Conservation (phyloP, 2,329 filamentous ascomycete genomes). For the Trichophyton schoenleinii region DNA sequence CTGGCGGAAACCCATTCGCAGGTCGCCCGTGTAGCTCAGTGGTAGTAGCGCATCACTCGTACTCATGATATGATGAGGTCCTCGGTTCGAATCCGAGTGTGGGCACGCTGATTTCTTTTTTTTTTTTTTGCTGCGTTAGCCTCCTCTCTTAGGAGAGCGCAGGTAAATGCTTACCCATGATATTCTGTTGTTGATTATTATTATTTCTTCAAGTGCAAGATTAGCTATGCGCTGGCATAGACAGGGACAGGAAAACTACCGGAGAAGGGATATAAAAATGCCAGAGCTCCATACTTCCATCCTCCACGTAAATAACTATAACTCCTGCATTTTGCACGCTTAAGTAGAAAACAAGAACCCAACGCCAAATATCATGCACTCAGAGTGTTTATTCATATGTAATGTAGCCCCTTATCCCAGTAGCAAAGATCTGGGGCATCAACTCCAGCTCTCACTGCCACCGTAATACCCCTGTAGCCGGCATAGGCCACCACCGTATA, state of each 20-base stretch:
- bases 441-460: not conserved
- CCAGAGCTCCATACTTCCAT: not conserved
- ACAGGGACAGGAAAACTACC: not conserved
- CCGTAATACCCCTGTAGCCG: not conserved
- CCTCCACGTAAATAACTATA: not conserved
- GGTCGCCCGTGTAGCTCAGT: slow-evolving; percentile 4
- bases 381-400: not conserved
- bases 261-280: not conserved
- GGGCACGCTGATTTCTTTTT: not conserved
- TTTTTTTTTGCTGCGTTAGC: not conserved
- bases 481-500: too few species aligned
- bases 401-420: not conserved
- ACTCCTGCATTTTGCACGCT: not conserved
- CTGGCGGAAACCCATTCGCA: not conserved
- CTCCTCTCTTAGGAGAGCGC: too few species aligned
- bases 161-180: too few species aligned
- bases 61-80: not conserved
- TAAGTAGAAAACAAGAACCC: not conserved
- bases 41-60: slow-evolving; percentile 5
- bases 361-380: not conserved
- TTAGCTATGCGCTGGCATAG: not conserved
- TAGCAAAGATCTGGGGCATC: too few species aligned
- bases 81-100: slow-evolving; percentile 2
- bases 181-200: too few species aligned
- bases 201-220: not conserved